phyloP scores from a whole-genome alignment of 306 rosid species.

The Lotus japonicus region DNA sequence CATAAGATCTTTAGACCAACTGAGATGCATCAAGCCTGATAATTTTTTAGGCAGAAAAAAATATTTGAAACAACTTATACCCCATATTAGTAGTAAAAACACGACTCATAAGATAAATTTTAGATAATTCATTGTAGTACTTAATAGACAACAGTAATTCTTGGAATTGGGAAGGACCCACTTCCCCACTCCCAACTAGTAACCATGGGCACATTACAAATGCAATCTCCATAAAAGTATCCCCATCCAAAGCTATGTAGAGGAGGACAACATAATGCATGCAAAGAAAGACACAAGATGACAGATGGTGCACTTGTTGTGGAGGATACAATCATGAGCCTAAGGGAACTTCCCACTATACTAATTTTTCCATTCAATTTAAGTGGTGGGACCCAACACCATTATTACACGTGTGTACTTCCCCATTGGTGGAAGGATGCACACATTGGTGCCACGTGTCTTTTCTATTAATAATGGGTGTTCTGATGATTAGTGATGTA shows the following conservation, averaged over 20 bases:
- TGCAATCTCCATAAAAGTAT: constrained; percentile 17
- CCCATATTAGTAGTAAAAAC: no score
- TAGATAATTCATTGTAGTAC: no score
- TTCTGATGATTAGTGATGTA: constrained; percentile 22
- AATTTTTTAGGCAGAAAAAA: no score
- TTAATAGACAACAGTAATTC: no score
- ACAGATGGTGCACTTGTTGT: constrained; percentile 17
- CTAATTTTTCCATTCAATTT: neutral
- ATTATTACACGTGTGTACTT: constrained; percentile 18
- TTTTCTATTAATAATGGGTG: constrained; percentile 18
- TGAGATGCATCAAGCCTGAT: no score
- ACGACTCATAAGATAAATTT: no score
- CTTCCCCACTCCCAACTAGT: constrained; percentile 6
- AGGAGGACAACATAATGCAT: constrained; percentile 45
- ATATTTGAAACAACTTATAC: no score
- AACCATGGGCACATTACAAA: neutral
- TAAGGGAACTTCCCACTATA: constrained; percentile 26
- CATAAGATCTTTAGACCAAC: no score
- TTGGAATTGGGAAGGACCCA: constrained; percentile 12
- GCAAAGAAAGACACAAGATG: constrained; percentile 26
- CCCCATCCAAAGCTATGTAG: constrained; percentile 22
- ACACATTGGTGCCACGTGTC: constrained; percentile 10
- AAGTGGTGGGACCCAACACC: constrained; percentile 18
- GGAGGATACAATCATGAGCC: constrained; percentile 32
- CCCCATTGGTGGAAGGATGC: neutral